Percentiles rank a stretch among this genome's conserved stretches.
Conservation (phyloP, 805 yeast genomes). For the Cyberlindnera suaveolens region DNA sequence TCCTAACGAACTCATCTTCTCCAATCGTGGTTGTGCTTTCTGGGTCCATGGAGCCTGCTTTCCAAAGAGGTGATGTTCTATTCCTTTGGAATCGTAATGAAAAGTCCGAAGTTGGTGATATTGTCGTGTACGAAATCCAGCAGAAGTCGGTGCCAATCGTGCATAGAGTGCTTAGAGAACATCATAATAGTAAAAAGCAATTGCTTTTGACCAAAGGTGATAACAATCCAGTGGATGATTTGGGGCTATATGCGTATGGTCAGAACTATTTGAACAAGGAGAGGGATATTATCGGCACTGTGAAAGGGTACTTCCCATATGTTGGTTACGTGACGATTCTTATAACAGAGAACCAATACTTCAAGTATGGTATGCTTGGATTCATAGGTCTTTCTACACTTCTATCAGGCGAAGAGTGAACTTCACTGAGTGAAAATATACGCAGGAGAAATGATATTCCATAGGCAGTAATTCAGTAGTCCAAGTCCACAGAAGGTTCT, state of each 20-base stretch:
- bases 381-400: conserved; percentile 66
- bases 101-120: conserved; percentile 73
- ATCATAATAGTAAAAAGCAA: conserved; percentile 52
- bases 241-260: conserved; percentile 72
- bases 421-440: background rate
- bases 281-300: conserved; percentile 81
- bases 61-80: conserved; percentile 93
- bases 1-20: conserved; percentile 76
- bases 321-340: conserved; percentile 89
- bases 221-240: conserved; percentile 87
- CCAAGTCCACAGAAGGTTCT: conserved; percentile 28
- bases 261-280: conserved; percentile 73
- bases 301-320: conserved; percentile 85
- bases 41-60: conserved; percentile 99
- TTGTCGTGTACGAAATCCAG: conserved; percentile 84
- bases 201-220: conserved; percentile 90
- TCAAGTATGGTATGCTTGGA: conserved; percentile 74
- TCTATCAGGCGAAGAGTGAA: conserved; percentile 43
- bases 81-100: conserved; percentile 83
- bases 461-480: conserved; percentile 20
- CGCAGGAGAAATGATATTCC: background rate
- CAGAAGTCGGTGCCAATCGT: conserved; percentile 90
- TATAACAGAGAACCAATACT: conserved; percentile 81
- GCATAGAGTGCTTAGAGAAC: conserved; percentile 88
- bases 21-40: conserved; percentile 96